Base-by-base conservation (phyloP, 2,329 filamentous ascomycete species). In the Fusarium sp. region DNA sequence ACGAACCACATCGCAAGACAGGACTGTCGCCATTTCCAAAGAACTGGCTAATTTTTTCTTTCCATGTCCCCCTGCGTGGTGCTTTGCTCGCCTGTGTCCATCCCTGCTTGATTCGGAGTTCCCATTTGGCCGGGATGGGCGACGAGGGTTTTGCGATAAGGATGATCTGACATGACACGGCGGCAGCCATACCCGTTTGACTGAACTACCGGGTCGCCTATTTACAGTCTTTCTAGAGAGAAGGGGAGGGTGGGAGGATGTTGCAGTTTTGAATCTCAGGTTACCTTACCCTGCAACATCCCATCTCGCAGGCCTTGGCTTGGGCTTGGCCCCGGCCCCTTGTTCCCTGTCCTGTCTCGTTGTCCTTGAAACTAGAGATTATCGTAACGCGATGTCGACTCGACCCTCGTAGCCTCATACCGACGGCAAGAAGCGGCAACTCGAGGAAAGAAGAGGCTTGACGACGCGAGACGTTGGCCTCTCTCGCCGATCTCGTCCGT, bases 81-180 rank as follows among this genome's bases (percentile, higher is more conserved):
- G 18, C 31, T 8, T 34, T 11, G 31, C 11, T 11, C 31, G 31
- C 8, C 2, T 40, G 34, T 39, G 50, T 34, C 34, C 34, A 70
- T 56, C 67, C 67, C 52, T 69, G 62, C 36, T 60, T 16, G 41
- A 54, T 70, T 68, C 66, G 67, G 67, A 47, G 58, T 53, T 65
- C 67, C 67, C 40, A 59, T 53, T 65, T 68, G 53, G 50, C 53
- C 41, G 53, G 52, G 39, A 31, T 41, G 28, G 37, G 28, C 37
- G 48, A 51, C 30, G 55, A 46, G 46, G 44, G 27, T 34, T 43
- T 52, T 30, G 58, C 73, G 73, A 75, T 75, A 75, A 75, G 73
- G 64, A 75, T 75, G 73, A 75, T 75, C 73, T 75, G 73, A 75
- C 65, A 62, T 74, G 66, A 43, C 61, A 65, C 41, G 39, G 41